Evolutionary conservation across 495 filamentous ascomycete species (phyloP).

Genomic region (Talaromyces proteolyticus): DNA sequence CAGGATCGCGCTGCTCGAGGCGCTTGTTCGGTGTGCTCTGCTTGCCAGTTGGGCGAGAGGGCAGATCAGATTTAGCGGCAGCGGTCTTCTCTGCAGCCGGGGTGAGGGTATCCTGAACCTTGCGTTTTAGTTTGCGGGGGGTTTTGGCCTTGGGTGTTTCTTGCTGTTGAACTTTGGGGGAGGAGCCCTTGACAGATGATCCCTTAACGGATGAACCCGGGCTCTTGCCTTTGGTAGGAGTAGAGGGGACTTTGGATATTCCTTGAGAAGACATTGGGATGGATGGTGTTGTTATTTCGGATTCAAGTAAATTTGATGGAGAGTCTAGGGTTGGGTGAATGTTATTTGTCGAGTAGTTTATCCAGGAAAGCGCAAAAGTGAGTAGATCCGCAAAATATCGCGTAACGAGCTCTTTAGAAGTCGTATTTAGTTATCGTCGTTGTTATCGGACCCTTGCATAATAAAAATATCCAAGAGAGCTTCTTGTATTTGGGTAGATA

Average conservation of each 20-base stretch:
- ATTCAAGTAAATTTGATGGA: too few species aligned
- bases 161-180: neutral
- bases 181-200: slow-evolving; percentile 2
- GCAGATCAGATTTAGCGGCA: neutral
- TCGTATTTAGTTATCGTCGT: neutral
- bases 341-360: too few species aligned
- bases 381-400: too few species aligned
- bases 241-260: slow-evolving; percentile 3
- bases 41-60: slow-evolving; percentile 5
- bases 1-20: slow-evolving; percentile 1
- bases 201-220: neutral
- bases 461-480: neutral
- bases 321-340: too few species aligned
- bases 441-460: neutral
- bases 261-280: slow-evolving; percentile 4
- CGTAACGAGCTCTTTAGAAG: too few species aligned
- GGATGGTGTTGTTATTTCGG: neutral
- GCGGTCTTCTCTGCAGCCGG: neutral
- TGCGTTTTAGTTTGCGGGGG: slow-evolving; percentile 4
- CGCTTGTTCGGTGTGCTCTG: neutral
- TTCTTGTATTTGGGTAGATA: neutral
- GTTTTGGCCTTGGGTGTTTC: neutral
- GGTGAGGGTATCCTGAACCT: slow-evolving; percentile 4
- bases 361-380: too few species aligned
- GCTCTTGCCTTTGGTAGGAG: slow-evolving; percentile 2